Percentiles rank a stretch among this genome's conserved stretches.
These are phyloP conservation scores for Metschnikowia baotianmanensis DNA, from an alignment of 805 yeast genomes.

Conservation along the genomic window DNA sequence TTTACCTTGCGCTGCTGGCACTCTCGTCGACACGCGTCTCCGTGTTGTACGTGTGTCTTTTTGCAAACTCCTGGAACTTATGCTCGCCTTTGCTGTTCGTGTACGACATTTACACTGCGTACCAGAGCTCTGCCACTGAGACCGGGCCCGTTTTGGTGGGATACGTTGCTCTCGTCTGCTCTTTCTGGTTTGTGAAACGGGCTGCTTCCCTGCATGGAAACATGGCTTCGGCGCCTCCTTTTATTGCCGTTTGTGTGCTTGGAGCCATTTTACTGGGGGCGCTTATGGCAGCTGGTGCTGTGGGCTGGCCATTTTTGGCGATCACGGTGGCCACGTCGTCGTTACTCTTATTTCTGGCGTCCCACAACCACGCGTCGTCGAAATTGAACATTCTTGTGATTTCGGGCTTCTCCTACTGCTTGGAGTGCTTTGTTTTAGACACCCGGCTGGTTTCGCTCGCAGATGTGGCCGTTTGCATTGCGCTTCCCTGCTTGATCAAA, in stretches of 20 bases:
- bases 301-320: slow-evolving; percentile 14
- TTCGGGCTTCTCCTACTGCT: slow-evolving; percentile 13
- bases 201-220: background rate
- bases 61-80: slow-evolving; percentile 28
- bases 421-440: slow-evolving; percentile 16
- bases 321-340: slow-evolving; percentile 15
- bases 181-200: slow-evolving; percentile 15
- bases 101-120: slow-evolving; percentile 23
- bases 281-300: background rate
- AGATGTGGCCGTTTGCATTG: slow-evolving; percentile 10
- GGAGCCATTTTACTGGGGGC: background rate
- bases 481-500: slow-evolving; percentile 13
- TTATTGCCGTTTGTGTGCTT: slow-evolving; percentile 3
- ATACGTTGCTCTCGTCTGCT: slow-evolving; percentile 19
- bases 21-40: slow-evolving; percentile 27
- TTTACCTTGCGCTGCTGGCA: slow-evolving; percentile 23
- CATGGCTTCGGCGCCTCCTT: background rate
- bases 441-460: slow-evolving; percentile 3
- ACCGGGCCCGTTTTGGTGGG: slow-evolving; percentile 16
- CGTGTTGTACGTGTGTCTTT: slow-evolving; percentile 29
- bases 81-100: slow-evolving; percentile 29
- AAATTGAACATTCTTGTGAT: slow-evolving; percentile 11
- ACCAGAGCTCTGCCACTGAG: slow-evolving; percentile 2
- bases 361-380: slow-evolving; percentile 11
- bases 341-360: slow-evolving; percentile 13